Evolutionary conservation across 2,329 filamentous ascomycete genomes (phyloP), one percentile per base, ranked within the genome.

Genomic region (Penicillium sp.): DNA sequence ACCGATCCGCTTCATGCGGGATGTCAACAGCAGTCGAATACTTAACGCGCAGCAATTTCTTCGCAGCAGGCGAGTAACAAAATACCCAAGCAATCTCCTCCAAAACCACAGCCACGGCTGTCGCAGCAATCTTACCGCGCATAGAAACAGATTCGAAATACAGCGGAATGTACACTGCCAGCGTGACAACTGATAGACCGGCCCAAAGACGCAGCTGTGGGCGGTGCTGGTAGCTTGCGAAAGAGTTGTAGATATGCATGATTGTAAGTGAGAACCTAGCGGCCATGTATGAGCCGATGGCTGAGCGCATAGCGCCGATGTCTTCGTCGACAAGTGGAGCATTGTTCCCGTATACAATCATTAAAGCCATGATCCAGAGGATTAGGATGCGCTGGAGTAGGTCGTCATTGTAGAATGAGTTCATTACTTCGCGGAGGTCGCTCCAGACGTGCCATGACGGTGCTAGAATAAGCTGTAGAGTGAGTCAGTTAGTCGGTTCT

Each of bases 351-450:
- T 81, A 81, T 16, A 82, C 71, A 4, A 82, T 75, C 16, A 82
- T 68, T 5, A 79, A 64, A 3, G 79, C 77, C 80, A 82, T 82
- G 53, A 82, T 73, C 78, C 79, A 81, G n/a, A 81, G 72, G 52
- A 81, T 78, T 26, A 79, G 64, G 29, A 79, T 63, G 8, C 80
- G 76, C 62, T 82, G 80, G 1, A 74, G 59, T 21, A 82, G 63
- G 60, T 82, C 80, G 58, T 82, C 80, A 52, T 78, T 81, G 66
- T 82, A 81, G 68, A 80, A 82, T 8, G 77, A 79, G 66, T 82
- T 82, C 78, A 82, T 81, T 55, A 81, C 69, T 66, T 81, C 79
- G 58, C 79, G 76, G 19, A 81, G 70, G 58, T 82, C 80, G 41
- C 72, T 74, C 80, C 79, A 82, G 48, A 81, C 77, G 57, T 82